Percentiles rank a stretch among this genome's conserved stretches.
phyloP scores from a whole-genome alignment of 1,284 basidiomycete species.

The Takashimella koratensis region DNA sequence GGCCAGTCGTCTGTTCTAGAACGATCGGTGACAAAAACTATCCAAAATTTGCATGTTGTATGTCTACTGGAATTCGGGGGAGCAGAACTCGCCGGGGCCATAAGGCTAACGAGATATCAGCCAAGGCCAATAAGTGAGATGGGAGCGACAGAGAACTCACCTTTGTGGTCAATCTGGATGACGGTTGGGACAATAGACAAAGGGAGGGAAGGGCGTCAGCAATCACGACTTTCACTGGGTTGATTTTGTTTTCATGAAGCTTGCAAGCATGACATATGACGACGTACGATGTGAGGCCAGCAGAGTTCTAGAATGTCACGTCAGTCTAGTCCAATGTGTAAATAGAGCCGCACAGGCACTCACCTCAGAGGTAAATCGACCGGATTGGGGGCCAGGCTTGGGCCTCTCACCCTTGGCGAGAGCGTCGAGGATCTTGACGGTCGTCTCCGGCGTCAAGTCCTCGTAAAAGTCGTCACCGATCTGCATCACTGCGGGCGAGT shows the following conservation, averaged over 20 bases:
- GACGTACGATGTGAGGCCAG: slow-evolving; percentile 67
- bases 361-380: slow-evolving; percentile 71
- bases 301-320: slow-evolving; percentile 67
- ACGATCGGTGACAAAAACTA: no score
- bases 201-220: neutral
- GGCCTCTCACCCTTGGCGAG: slow-evolving; percentile 82
- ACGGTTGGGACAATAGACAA: neutral
- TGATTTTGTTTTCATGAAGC: no score
- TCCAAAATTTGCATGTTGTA: neutral
- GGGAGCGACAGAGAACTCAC: slow-evolving; percentile 51
- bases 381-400: slow-evolving; percentile 87
- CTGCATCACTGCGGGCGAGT: slow-evolving; percentile 66
- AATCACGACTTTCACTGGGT: neutral
- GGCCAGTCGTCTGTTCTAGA: no score
- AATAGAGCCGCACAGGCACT: no score
- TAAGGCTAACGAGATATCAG: slow-evolving; percentile 65
- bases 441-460: slow-evolving; percentile 90
- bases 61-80: slow-evolving; percentile 75
- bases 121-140: neutral
- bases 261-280: neutral
- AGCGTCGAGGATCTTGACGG: slow-evolving; percentile 79
- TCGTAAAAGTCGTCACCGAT: slow-evolving; percentile 98
- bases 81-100: slow-evolving; percentile 86
- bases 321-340: no score
- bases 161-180: slow-evolving; percentile 66